A percentile compares a stretch with the other conserved stretches of the same genome.
phyloP scores from a whole-genome alignment of 192 early-diverging fungal species.

The Chytriomyces sp. region DNA sequence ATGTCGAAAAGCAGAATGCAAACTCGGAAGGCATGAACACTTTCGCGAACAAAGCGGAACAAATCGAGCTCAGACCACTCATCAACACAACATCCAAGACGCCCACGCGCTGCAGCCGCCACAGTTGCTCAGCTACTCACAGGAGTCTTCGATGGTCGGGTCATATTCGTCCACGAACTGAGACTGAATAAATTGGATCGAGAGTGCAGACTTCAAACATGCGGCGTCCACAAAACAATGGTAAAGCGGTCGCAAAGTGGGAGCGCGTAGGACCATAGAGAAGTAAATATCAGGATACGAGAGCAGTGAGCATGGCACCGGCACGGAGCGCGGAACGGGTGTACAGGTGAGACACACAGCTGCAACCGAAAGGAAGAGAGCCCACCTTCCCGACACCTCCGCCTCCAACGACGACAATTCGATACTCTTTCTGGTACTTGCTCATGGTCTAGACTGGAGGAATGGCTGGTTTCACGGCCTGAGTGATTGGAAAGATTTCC shows the following conservation, averaged over 20 bases:
- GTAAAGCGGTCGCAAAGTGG: background rate
- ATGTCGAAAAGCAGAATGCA: too few relatives aligned
- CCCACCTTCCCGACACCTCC: slow-evolving; percentile 22
- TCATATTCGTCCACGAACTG: slow-evolving; percentile 70
- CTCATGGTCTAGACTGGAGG: too few relatives aligned
- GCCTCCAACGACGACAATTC: slow-evolving; percentile 21
- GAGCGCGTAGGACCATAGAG: background rate
- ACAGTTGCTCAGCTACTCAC: background rate
- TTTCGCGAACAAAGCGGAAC: background rate
- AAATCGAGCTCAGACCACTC: too few relatives aligned
- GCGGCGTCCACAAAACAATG: background rate
- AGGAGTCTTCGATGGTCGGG: slow-evolving; percentile 65
- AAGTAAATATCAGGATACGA: background rate
- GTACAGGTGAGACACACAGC: background rate
- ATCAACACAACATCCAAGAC: too few relatives aligned
- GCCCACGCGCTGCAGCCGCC: too few relatives aligned
- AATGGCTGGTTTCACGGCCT: too few relatives aligned
- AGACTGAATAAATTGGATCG: slow-evolving; percentile 90
- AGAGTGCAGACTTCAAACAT: slow-evolving; percentile 70
- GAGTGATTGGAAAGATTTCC: too few relatives aligned
- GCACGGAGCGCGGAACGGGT: background rate
- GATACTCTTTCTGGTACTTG: slow-evolving; percentile 18
- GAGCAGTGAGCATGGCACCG: background rate
- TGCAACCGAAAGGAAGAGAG: too few relatives aligned
- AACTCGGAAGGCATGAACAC: background rate